Evolutionary conservation across 2,329 filamentous ascomycete species (phyloP), one percentile per base, ranked within the genome.

Genomic region (Moelleriella libera): DNA sequence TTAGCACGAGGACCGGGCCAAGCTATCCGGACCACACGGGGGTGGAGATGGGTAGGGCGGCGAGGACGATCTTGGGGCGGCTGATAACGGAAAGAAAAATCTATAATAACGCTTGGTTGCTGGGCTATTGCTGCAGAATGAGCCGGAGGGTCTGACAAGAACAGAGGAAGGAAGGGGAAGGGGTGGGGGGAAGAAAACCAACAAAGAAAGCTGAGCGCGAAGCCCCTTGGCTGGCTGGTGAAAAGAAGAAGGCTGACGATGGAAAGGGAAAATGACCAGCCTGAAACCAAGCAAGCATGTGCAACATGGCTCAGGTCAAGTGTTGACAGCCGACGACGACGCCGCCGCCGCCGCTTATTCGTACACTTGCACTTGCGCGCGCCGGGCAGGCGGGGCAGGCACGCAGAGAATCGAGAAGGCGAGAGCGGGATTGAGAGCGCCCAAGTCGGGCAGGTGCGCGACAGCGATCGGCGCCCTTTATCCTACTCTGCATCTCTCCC

Each of bases 211-310:
- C 2, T 21, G 21, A 21, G 21, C 21, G 21, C 21, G 21, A 21
- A 21, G 21, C 21, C 21, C 21, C 21, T 21, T 21, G 21, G 21
- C 21, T 21, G 21, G 21, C 3, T 21, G 21, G 21, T 21, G 21
- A 3, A 21, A 21, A 21, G 21, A 21, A 21, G 21, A 21, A 21
- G 21, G 21, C 21, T 21, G 21, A 21, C 21, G 21, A 21, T 21
- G 21, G 21, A 21, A 21, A 21, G 50, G 52, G 50, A 53, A 52
- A 50, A 48, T 52, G 51, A 30, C 43, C 43, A 8, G 34, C 12
- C 34, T 37, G 34, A 37, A 45, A 45, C 30, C 9, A 45, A 28
- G 12, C 42, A 30, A 30, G 42, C 30, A 31, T 44, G 42, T 45
- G 43, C 30, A 45, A 45, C 30, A 30, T 45, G 43, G 43, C 30